Base-by-base conservation (phyloP, 106 monocot species). In the Platanthera zijinensis region DNA sequence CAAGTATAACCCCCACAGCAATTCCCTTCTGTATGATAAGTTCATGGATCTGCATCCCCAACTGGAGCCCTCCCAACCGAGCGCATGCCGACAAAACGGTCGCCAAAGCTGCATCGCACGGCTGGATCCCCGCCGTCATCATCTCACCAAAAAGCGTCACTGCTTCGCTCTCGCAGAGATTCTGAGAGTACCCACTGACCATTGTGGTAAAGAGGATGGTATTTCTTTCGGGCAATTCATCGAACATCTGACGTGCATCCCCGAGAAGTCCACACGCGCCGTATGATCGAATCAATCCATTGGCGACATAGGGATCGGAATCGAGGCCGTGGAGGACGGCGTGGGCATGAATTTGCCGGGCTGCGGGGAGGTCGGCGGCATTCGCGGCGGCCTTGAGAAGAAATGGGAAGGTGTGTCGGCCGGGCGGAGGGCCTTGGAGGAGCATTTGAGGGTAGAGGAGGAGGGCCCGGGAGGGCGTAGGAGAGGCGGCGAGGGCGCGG, bases 351-450 rank as follows among this genome's bases (percentile, higher is more conserved):
- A 87, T 22, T 78, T 94, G 94, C 10, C n/a, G 7, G 66, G 79
- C 15, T 22, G 67, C 14, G 11, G 62, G 14, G 25, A 74, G 52
- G 25, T 80, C 77, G 19, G 17, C 15, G 21, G 18, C 46, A 52
- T 76, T 83, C 15, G 82, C 71, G 76, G 84, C 80, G 52, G 84
- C 94, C 76, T 90, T 90, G 82, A 94, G 94, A 19, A 89, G 68
- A 74, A 94, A 94, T 28, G 94, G 88, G 83, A 89, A 94, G 62
- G 94, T 94, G 87, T 94, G 94, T 57, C 72, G 78, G 28, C 94
- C 94, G 0, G 90, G 86, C 17, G 83, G 62, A 57, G 57, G n/a
- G 49, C 77, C 52, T 13, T 39, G 49, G 56, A 51, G 71, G 21
- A 51, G 79, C 92, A 92, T 92, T 17, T 46, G 52, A 46, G 71